Conservation (phyloP, 2,329 filamentous ascomycete genomes). For the Aspergillaceae sp. region DNA sequence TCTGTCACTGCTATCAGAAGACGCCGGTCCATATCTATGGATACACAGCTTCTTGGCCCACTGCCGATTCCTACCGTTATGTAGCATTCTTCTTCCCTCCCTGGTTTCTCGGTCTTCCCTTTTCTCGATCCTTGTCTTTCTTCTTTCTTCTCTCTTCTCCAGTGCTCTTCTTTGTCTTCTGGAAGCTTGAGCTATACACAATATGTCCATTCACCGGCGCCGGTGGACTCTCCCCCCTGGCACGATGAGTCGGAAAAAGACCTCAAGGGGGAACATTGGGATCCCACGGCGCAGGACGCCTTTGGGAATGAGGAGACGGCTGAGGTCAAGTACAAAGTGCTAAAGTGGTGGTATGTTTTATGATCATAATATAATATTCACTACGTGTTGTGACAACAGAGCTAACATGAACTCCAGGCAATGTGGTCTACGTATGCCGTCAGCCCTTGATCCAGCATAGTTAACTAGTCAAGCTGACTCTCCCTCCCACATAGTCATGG, state of each 20-base stretch:
- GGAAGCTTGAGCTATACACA: too few relatives aligned
- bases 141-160: neutral
- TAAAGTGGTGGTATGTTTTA: slow-evolving; percentile 34
- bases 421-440: slow-evolving; percentile 28
- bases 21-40: too few relatives aligned
- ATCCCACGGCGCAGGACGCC: slow-evolving; percentile 15
- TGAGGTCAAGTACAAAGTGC: slow-evolving; percentile 42
- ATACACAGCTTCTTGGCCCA: too few relatives aligned
- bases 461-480: too few relatives aligned
- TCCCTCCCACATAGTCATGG: slow-evolving; percentile 35
- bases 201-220: neutral
- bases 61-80: neutral
- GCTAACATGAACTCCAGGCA: slow-evolving; percentile 31
- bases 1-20: too few relatives aligned
- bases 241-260: neutral
- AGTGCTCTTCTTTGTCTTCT: neutral
- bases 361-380: too few relatives aligned
- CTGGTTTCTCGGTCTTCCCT: neutral
- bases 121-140: neutral
- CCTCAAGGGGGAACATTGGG: neutral
- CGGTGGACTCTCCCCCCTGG: neutral
- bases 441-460: too few relatives aligned
- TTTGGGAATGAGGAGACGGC: slow-evolving; percentile 29
- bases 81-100: neutral
- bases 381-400: too few relatives aligned